Conservation (phyloP, 1,139 yeast genomes). For the Taphrina wiesneri region DNA sequence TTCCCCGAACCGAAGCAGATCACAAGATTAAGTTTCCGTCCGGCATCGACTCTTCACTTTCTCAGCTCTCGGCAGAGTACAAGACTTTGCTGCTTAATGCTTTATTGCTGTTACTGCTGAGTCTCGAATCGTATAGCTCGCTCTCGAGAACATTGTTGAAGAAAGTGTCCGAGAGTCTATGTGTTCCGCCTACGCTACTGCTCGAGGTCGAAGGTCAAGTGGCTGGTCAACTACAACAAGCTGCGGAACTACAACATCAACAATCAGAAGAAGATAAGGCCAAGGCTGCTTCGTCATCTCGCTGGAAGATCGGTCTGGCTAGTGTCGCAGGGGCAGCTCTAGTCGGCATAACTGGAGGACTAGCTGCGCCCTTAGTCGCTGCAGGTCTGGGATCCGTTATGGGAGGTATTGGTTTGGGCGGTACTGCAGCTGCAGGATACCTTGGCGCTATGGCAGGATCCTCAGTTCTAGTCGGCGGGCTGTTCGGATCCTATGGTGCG, state of each 20-base stretch:
- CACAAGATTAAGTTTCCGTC: slow-evolving; percentile 7
- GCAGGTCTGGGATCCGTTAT: slow-evolving; percentile 98
- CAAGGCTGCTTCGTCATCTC: slow-evolving; percentile 14
- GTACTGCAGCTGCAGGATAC: slow-evolving; percentile 76
- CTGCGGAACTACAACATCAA: slow-evolving; percentile 29
- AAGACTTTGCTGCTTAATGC: slow-evolving; percentile 29
- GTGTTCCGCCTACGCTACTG: slow-evolving; percentile 18
- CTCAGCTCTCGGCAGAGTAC: slow-evolving; percentile 15
- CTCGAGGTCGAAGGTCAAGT: slow-evolving; percentile 30
- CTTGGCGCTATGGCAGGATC: slow-evolving; percentile 83
- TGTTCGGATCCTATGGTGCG: slow-evolving; percentile 71
- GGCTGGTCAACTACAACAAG: slow-evolving; percentile 25
- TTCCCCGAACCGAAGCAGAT: slow-evolving; percentile 18
- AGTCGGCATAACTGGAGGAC: slow-evolving; percentile 90
- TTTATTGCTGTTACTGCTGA: slow-evolving; percentile 30
- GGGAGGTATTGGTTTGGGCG: slow-evolving; percentile 83
- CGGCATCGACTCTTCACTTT: slow-evolving; percentile 11
- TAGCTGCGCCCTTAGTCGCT: slow-evolving; percentile 95
- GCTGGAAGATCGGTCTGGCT: slow-evolving; percentile 78
- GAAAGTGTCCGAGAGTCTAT: slow-evolving; percentile 18
- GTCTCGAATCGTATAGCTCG: slow-evolving; percentile 31
- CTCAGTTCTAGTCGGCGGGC: slow-evolving; percentile 31
- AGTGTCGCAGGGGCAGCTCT: slow-evolving; percentile 98
- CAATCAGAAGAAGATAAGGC: slow-evolving; percentile 28
- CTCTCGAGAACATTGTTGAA: slow-evolving; percentile 30